Evolutionary conservation across 164 flowering plant genomes (phyloP).

Genomic region (Liquidambar formosana): DNA sequence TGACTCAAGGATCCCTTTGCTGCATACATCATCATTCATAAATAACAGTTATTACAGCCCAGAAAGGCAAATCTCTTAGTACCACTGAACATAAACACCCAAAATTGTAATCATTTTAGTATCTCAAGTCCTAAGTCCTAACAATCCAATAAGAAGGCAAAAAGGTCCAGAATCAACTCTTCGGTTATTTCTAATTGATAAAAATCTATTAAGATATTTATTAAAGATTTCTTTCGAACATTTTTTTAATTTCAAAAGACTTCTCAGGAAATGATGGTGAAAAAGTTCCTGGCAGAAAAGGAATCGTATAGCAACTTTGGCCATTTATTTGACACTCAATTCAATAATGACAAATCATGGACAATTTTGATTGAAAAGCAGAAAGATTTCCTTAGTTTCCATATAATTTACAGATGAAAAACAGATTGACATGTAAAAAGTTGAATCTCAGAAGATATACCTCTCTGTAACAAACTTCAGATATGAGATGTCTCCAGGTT

Average conservation of each 20-base stretch:
- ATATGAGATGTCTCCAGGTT: slow-evolving; percentile 94
- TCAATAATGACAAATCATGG: background rate
- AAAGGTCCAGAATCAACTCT: background rate
- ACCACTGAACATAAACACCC: background rate
- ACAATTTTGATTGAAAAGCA: background rate
- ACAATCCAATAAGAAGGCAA: background rate
- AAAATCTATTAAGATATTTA: too few relatives aligned
- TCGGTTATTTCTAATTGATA: background rate
- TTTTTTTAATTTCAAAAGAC: too few relatives aligned
- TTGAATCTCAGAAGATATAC: slow-evolving; percentile 31
- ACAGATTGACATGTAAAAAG: background rate
- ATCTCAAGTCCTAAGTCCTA: background rate
- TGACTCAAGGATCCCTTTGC: slow-evolving; percentile 88
- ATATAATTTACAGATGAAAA: background rate
- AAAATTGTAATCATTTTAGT: background rate
- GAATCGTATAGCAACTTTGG: background rate
- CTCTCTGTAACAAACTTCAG: slow-evolving; percentile 66
- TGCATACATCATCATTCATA: slow-evolving; percentile 32
- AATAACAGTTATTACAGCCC: background rate
- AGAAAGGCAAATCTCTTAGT: background rate
- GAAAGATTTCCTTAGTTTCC: background rate
- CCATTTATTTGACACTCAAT: background rate
- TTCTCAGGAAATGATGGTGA: too few relatives aligned
- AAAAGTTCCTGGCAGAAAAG: too few relatives aligned
- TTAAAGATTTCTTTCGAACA: too few relatives aligned